These are phyloP conservation scores for Podaxis mareebaensis DNA, from an alignment of 768 basidiomycete species.

Conservation along the genomic window DNA sequence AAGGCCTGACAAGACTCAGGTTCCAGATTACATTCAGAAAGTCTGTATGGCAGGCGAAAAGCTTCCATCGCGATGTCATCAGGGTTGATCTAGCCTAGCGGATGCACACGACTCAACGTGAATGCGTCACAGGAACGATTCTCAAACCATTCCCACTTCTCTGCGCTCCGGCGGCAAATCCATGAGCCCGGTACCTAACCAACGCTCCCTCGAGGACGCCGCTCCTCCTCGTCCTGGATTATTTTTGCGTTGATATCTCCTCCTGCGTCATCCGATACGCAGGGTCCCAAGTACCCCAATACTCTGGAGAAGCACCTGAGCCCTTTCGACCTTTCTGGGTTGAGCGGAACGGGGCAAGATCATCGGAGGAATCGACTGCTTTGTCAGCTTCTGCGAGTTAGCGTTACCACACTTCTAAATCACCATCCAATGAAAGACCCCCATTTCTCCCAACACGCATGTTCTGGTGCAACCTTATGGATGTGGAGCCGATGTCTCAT, in stretches of 20 bases:
- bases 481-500: conserved; percentile 34
- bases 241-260: background rate
- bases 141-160: conserved; percentile 25
- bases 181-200: conserved; percentile 25
- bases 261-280: background rate
- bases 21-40: conserved; percentile 10
- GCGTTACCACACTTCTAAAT: conserved; percentile 10
- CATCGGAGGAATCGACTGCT: conserved; percentile 6
- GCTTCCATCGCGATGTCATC: conserved; percentile 15
- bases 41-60: conserved; percentile 6
- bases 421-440: conserved; percentile 13
- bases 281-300: background rate
- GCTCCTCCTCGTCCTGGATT: background rate
- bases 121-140: conserved; percentile 40
- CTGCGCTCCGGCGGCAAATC: conserved; percentile 32
- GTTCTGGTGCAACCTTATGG: conserved; percentile 34
- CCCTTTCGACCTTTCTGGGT: conserved; percentile 1
- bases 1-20: background rate
- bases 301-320: background rate
- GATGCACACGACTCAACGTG: conserved; percentile 6
- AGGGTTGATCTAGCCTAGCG: conserved; percentile 13
- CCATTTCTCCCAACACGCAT: conserved; percentile 15
- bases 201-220: conserved; percentile 3
- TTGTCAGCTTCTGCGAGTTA: conserved; percentile 1
- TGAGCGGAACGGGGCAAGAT: conserved; percentile 10